Evolutionary conservation across 2,329 filamentous ascomycete genomes (phyloP).

Genomic region (Cladosporium sp.): DNA sequence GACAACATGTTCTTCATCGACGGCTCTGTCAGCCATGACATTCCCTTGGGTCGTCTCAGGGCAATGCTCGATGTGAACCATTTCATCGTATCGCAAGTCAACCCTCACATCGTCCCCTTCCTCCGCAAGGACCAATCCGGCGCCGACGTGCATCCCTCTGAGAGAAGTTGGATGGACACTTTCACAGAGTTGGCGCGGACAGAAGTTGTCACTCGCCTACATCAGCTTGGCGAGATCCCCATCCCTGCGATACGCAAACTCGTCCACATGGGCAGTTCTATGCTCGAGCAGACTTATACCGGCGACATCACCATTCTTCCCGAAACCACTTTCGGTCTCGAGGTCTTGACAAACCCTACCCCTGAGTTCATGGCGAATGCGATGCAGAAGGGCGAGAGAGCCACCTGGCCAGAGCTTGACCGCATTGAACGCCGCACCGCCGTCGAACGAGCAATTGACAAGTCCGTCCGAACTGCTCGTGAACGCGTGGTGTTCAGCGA

Average conservation of each 20-base stretch:
- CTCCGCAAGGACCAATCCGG: constrained; percentile 59
- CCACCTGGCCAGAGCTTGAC: constrained; percentile 86
- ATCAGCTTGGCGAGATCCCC: constrained; percentile 4
- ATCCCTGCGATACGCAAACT: constrained; percentile 1
- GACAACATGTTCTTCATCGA: constrained; percentile 87
- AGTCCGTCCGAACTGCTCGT: constrained; percentile 64
- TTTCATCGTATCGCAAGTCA: constrained; percentile 95
- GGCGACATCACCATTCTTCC: constrained; percentile 94
- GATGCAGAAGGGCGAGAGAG: constrained; percentile 71
- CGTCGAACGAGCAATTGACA: constrained; percentile 79
- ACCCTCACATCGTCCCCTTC: constrained; percentile 88
- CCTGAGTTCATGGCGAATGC: constrained; percentile 79
- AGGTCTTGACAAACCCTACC: constrained; percentile 77
- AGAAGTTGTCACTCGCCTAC: constrained; percentile 4
- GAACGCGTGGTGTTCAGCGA: constrained; percentile 65
- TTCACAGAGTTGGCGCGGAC: constrained; percentile 2
- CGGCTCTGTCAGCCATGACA: constrained; percentile 88
- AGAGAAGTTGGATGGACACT: constrained; percentile 1
- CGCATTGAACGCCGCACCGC: constrained; percentile 82
- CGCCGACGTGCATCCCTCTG: constrained; percentile 1
- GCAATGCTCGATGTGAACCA: constrained; percentile 99
- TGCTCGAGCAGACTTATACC: constrained; percentile 86
- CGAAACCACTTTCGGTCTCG: constrained; percentile 69
- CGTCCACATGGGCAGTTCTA: constrained; percentile 42
- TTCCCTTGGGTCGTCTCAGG: constrained; percentile 82